Evolutionary conservation across 805 yeast genomes (phyloP).

Genomic region (Starmerella cellae): DNA sequence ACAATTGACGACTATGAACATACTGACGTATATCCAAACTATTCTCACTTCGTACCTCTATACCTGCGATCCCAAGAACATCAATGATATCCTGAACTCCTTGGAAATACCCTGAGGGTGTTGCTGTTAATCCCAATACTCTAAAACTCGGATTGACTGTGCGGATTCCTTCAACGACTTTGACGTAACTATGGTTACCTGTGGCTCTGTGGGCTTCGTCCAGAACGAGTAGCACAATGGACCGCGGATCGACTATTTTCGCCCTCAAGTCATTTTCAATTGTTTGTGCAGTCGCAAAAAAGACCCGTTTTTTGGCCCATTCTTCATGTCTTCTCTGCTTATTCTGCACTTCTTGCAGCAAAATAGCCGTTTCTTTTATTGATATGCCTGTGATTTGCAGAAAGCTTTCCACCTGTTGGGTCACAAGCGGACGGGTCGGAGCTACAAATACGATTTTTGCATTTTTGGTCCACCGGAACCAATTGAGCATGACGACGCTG

Average conservation of each 20-base stretch:
- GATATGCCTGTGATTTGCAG: constrained; percentile 77
- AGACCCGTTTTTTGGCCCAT: constrained; percentile 68
- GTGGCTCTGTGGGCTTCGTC: constrained; percentile 95
- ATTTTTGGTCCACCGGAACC: constrained; percentile 64
- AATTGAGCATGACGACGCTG: constrained; percentile 83
- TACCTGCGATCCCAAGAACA: constrained; percentile 56
- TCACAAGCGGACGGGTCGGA: constrained; percentile 90
- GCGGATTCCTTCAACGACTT: constrained; percentile 56
- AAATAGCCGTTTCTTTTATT: constrained; percentile 39
- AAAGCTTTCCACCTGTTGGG: constrained; percentile 92
- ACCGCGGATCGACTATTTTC: constrained; percentile 65
- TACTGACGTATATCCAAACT: constrained; percentile 69
- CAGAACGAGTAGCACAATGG: constrained; percentile 60
- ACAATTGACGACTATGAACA: constrained; percentile 54
- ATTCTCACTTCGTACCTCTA: constrained; percentile 77
- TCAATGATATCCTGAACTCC: constrained; percentile 76
- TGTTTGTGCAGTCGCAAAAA: constrained; percentile 93
- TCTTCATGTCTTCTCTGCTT: constrained; percentile 48
- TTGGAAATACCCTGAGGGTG: constrained; percentile 81
- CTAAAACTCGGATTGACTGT: constrained; percentile 56
- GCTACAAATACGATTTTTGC: constrained; percentile 88
- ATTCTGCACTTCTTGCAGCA: constrained; percentile 38
- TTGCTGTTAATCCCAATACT: constrained; percentile 81
- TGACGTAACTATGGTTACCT: constrained; percentile 79
- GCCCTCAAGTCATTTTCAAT: constrained; percentile 75